Evolutionary conservation across 179 eudicot species (phyloP).

Genomic region (Dionaea muscipula): DNA sequence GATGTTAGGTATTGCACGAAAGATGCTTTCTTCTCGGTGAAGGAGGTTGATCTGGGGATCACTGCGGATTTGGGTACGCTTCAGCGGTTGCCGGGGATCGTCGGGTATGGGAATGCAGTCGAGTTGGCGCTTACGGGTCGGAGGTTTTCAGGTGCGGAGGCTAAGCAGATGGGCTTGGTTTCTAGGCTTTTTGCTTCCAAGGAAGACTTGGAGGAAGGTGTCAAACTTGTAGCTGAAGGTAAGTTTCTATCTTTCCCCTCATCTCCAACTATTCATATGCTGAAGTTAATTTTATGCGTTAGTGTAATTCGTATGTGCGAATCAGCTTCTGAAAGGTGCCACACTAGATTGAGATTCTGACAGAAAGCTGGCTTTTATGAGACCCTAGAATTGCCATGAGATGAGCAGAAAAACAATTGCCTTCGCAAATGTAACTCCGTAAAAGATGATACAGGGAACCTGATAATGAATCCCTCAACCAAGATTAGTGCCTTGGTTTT

Average conservation of each 20-base stretch:
- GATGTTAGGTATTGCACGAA: slow-evolving; percentile 57
- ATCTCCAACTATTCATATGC: neutral
- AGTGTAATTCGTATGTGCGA: neutral
- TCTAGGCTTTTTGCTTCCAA: slow-evolving; percentile 40
- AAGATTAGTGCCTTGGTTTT: no score
- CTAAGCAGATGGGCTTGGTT: slow-evolving; percentile 58
- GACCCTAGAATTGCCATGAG: no score
- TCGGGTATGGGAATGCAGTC: slow-evolving; percentile 74
- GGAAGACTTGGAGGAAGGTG: slow-evolving; percentile 39
- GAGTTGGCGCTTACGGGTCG: slow-evolving; percentile 76
- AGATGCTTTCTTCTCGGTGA: slow-evolving; percentile 59
- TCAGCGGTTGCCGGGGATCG: slow-evolving; percentile 74
- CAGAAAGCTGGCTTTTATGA: no score
- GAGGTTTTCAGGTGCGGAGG: slow-evolving; percentile 52
- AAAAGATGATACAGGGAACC: no score
- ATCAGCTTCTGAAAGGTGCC: neutral
- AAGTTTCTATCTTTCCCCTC: neutral
- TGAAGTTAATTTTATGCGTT: neutral
- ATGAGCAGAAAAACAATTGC: no score
- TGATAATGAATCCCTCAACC: no score
- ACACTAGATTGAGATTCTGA: no score
- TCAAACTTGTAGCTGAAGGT: slow-evolving; percentile 55
- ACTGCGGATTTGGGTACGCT: slow-evolving; percentile 85
- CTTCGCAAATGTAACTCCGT: no score
- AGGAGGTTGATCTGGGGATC: slow-evolving; percentile 84